Conservation (phyloP, 2,329 filamentous ascomycete genomes). For the Chaetomium strumarium region DNA sequence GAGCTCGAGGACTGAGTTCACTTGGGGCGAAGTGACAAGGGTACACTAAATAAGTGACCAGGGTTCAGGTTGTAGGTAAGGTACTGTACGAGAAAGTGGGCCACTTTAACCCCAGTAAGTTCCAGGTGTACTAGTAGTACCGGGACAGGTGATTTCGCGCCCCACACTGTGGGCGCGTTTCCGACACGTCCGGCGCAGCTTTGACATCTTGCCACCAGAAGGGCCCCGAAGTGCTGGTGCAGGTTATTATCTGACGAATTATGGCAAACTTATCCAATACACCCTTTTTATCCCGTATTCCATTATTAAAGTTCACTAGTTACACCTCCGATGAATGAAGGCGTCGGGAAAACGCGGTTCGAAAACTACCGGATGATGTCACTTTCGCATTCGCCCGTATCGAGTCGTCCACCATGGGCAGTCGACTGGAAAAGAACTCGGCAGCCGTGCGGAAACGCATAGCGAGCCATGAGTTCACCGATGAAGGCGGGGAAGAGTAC, state of each 20-base stretch:
- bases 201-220: not conserved
- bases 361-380: conserved; percentile 16
- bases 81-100: not conserved
- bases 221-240: not conserved
- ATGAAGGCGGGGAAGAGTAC: conserved; percentile 89
- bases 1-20: not conserved
- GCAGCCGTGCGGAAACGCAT: conserved; percentile 56
- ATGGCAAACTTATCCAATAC: not conserved
- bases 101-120: not conserved
- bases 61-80: not conserved
- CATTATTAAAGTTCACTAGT: not conserved
- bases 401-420: conserved; percentile 45
- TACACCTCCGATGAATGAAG: not conserved
- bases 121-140: too few relatives aligned
- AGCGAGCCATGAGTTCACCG: conserved; percentile 63
- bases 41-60: conserved; percentile 2
- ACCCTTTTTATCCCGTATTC: not conserved
- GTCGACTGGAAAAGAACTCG: conserved; percentile 58
- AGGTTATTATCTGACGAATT: not conserved
- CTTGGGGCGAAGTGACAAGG: not conserved
- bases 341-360: not conserved
- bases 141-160: not conserved
- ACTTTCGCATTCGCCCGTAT: conserved; percentile 7
- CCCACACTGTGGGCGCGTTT: not conserved
- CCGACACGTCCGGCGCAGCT: not conserved